phyloP scores from a whole-genome alignment of 2,329 filamentous ascomycete species.

The Colletotrichum tabaci region DNA sequence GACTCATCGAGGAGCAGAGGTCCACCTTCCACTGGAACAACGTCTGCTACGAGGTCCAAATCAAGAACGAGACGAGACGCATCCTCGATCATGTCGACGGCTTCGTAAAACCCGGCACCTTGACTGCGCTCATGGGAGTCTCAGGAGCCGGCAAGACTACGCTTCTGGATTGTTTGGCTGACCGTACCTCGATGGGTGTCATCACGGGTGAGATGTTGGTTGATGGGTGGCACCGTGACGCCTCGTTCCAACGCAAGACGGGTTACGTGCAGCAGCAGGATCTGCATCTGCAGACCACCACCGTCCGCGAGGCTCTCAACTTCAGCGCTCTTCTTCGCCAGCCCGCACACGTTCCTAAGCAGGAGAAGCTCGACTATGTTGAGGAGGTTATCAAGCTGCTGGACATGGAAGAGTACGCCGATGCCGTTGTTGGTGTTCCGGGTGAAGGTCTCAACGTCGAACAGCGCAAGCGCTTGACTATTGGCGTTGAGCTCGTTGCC shows the following conservation, averaged over 20 bases:
- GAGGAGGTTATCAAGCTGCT: conserved; percentile 92
- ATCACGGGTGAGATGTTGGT: conserved; percentile 87
- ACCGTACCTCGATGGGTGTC: conserved; percentile 89
- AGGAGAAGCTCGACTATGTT: conserved; percentile 89
- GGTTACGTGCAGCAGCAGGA: conserved; percentile 96
- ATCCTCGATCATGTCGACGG: conserved; percentile 91
- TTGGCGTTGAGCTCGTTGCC: conserved; percentile 95
- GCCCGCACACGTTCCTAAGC: conserved; percentile 77
- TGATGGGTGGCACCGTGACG: conserved; percentile 77
- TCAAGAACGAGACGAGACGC: conserved; percentile 81
- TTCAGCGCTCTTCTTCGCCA: conserved; percentile 92
- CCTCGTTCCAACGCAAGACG: conserved; percentile 91
- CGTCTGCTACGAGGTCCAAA: conserved; percentile 83
- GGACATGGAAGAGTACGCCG: conserved; percentile 91
- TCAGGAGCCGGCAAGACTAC: conserved; percentile 97
- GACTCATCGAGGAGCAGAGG: conserved; percentile 69
- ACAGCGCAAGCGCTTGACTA: conserved; percentile 84
- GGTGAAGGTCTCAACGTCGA: conserved; percentile 86
- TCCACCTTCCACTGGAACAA: conserved; percentile 90
- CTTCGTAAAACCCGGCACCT: conserved; percentile 92
- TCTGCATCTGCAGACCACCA: conserved; percentile 86
- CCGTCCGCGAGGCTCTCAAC: conserved; percentile 88
- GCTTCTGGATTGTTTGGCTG: conserved; percentile 87
- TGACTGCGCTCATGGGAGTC: conserved; percentile 93
- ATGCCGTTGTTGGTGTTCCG: conserved; percentile 90